These are phyloP conservation scores for Tetrapyrgos nigripes DNA, from an alignment of 1,284 basidiomycete species.

Conservation along the genomic window DNA sequence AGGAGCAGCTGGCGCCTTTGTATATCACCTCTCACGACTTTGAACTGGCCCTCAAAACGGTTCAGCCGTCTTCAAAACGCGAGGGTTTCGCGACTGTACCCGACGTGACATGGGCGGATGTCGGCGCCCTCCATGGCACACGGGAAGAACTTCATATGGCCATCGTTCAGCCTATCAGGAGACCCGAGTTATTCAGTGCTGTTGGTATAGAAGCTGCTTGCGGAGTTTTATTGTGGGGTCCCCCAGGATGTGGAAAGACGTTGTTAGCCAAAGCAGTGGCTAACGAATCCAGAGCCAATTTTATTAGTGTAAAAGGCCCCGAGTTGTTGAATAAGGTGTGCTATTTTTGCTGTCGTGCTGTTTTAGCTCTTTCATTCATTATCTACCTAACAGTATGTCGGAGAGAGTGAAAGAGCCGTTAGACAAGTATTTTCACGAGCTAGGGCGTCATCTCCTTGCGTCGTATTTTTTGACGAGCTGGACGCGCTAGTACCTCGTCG, in stretches of 20 bases:
- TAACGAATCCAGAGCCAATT: slow-evolving; percentile 93
- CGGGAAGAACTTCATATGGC: slow-evolving; percentile 97
- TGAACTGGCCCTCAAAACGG: slow-evolving; percentile 76
- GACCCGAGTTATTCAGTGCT: slow-evolving; percentile 87
- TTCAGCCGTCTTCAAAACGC: slow-evolving; percentile 96
- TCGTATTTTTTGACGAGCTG: slow-evolving; percentile 96
- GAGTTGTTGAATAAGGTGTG: slow-evolving; percentile 94
- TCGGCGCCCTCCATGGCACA: slow-evolving; percentile 89
- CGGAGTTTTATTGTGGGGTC: slow-evolving; percentile 97
- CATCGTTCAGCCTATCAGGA: slow-evolving; percentile 92
- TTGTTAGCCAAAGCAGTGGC: slow-evolving; percentile 96
- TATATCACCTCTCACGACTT: slow-evolving; percentile 87
- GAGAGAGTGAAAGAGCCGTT: slow-evolving; percentile 95
- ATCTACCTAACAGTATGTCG: slow-evolving; percentile 78
- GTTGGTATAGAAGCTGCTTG: slow-evolving; percentile 90
- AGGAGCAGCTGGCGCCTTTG: slow-evolving; percentile 80
- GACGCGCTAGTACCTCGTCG: slow-evolving; percentile 95
- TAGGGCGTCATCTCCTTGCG: slow-evolving; percentile 86
- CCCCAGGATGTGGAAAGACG: slow-evolving; percentile 97
- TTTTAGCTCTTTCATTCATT: background rate
- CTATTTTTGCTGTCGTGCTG: slow-evolving; percentile 5
- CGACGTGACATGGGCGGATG: slow-evolving; percentile 93
- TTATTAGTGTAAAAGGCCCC: slow-evolving; percentile 97
- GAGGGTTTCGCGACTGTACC: slow-evolving; percentile 98
- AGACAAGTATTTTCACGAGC: slow-evolving; percentile 93